Evolutionary conservation across 179 eudicot species (phyloP).

Genomic region (Silene vulgaris): DNA sequence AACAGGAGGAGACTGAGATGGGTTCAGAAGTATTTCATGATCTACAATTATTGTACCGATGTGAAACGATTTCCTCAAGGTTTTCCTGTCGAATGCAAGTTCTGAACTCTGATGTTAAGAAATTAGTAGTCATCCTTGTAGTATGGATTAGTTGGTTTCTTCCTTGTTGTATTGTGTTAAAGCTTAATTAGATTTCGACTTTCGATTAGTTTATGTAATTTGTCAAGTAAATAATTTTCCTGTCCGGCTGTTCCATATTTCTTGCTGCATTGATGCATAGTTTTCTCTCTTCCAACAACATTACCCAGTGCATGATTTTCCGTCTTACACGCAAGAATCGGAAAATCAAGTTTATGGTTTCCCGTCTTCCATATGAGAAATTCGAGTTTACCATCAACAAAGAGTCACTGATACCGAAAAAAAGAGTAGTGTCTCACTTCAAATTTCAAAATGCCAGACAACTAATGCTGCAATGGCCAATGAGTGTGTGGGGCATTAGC

Average conservation of each 20-base stretch:
- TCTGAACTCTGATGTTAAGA: not conserved
- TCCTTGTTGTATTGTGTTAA: slow-evolving; percentile 9
- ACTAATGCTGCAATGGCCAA: no score
- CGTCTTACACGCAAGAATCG: not conserved
- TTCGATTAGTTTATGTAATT: not conserved
- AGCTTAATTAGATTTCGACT: slow-evolving; percentile 9
- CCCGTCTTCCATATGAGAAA: no score
- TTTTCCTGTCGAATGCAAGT: slow-evolving; percentile 33
- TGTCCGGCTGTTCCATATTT: not conserved
- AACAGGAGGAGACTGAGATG: slow-evolving; percentile 37
- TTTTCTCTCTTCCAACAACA: no score
- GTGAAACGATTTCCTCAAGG: slow-evolving; percentile 36
- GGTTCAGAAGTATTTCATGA: slow-evolving; percentile 43
- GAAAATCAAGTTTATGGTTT: not conserved
- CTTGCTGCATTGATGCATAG: not conserved
- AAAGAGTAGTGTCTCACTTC: no score
- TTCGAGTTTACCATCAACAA: no score
- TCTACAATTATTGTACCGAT: slow-evolving; percentile 42
- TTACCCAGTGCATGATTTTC: not conserved
- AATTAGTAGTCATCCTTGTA: not conserved
- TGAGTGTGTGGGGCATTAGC: no score
- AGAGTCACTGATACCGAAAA: no score
- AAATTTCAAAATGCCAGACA: no score
- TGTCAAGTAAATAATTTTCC: slow-evolving; percentile 5
- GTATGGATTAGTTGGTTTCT: slow-evolving; percentile 10